Conservation (phyloP, 2,329 filamentous ascomycete genomes). For the Hymenotorrendiella dingleyae region DNA sequence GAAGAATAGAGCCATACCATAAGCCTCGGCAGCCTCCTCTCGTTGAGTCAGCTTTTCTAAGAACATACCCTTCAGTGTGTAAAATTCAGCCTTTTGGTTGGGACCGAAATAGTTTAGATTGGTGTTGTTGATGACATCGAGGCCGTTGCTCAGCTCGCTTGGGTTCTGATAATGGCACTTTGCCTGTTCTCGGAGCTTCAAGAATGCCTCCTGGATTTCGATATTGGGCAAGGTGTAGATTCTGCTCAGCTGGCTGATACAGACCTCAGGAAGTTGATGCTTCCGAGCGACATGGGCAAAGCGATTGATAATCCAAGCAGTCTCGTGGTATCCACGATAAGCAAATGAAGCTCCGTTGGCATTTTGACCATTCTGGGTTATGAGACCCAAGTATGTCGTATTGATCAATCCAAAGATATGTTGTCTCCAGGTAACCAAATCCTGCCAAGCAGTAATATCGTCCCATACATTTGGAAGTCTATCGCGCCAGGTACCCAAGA, state of each 20-base stretch:
- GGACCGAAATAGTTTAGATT: slow-evolving; percentile 97
- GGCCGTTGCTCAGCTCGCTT: slow-evolving; percentile 80
- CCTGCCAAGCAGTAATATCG: slow-evolving; percentile 98
- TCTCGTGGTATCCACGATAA: slow-evolving; percentile 96
- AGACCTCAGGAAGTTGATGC: slow-evolving; percentile 93
- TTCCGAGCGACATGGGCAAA: slow-evolving; percentile 97
- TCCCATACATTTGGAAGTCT: slow-evolving; percentile 97
- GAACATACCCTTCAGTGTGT: slow-evolving; percentile 99
- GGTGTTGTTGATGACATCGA: slow-evolving; percentile 99
- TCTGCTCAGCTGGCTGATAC: slow-evolving; percentile 91
- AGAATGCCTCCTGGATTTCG: slow-evolving; percentile 97
- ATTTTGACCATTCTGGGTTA: slow-evolving; percentile 75
- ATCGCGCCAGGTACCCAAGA: slow-evolving; percentile 93
- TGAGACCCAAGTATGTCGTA: slow-evolving; percentile 77
- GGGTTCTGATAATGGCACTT: slow-evolving; percentile 98
- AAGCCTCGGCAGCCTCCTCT: slow-evolving; percentile 87
- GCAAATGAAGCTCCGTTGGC: slow-evolving; percentile 88
- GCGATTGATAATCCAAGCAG: slow-evolving; percentile 98
- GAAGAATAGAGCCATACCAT: slow-evolving; percentile 91
- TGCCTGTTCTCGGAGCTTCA: slow-evolving; percentile 96
- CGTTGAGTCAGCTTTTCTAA: slow-evolving; percentile 87
- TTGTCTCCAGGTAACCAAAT: slow-evolving; percentile 98
- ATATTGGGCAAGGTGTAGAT: slow-evolving; percentile 99
- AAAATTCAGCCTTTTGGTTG: slow-evolving; percentile 97
- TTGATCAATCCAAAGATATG: slow-evolving; percentile 99